Evolutionary conservation across 495 filamentous ascomycete species (phyloP).

Genomic region (Pseudevernia furfuracea): DNA sequence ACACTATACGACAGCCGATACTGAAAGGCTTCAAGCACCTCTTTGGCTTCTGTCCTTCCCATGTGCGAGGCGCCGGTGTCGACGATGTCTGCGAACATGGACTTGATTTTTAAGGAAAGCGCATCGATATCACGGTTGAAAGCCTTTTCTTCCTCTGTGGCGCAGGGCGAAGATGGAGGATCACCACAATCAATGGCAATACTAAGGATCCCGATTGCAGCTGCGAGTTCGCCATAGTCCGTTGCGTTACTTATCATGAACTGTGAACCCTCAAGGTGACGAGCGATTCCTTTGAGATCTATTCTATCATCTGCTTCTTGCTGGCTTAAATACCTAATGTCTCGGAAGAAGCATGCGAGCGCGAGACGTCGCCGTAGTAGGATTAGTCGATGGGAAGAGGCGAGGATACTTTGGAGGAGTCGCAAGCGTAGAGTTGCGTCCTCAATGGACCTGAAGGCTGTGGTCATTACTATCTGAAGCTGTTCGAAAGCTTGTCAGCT

Average conservation of each 20-base stretch:
- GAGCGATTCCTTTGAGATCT: constrained; percentile 43
- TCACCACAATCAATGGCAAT: constrained; percentile 62
- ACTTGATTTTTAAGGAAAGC: constrained; percentile 54
- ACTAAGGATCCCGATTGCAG: constrained; percentile 59
- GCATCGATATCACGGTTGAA: constrained; percentile 66
- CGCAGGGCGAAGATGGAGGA: constrained; percentile 18
- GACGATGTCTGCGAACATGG: constrained; percentile 61
- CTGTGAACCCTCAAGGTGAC: constrained; percentile 43
- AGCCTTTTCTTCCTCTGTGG: constrained; percentile 35
- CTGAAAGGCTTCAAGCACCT: constrained; percentile 59
- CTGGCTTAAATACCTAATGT: constrained; percentile 39
- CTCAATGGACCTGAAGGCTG: constrained; percentile 43
- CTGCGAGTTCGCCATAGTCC: constrained; percentile 59
- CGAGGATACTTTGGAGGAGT: constrained; percentile 52
- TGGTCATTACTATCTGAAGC: constrained; percentile 48
- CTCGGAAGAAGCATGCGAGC: constrained; percentile 57
- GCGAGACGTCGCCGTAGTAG: constrained; percentile 67
- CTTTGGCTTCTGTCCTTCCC: constrained; percentile 65
- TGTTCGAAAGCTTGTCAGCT: constrained; percentile 31
- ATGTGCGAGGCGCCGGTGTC: constrained; percentile 67
- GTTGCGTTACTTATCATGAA: constrained; percentile 48
- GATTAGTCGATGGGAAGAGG: constrained; percentile 45
- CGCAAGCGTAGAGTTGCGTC: constrained; percentile 49
- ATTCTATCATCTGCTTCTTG: constrained; percentile 39
- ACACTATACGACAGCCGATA: constrained; percentile 64